Conservation (phyloP, 306 rosid species). For the Lathyrus aphaca region DNA sequence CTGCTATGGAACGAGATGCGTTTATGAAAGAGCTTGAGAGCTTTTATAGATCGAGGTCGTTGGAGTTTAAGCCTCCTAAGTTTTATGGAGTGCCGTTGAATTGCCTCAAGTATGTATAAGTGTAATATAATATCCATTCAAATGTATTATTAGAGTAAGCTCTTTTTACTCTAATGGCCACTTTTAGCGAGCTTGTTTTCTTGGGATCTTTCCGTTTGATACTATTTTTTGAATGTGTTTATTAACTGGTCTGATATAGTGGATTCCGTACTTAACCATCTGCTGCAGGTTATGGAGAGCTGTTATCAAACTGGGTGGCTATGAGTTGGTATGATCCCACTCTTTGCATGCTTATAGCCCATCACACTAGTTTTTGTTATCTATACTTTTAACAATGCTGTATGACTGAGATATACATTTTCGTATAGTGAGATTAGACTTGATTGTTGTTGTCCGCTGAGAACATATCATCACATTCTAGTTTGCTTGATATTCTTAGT, state of each 20-base stretch:
- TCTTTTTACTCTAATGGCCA: slow-evolving; percentile 31
- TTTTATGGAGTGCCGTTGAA: slow-evolving; percentile 82
- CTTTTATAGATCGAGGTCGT: slow-evolving; percentile 62
- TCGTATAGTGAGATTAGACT: neutral
- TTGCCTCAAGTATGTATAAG: slow-evolving; percentile 74
- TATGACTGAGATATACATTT: slow-evolving; percentile 6
- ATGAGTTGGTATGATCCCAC: slow-evolving; percentile 64
- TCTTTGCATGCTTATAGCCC: slow-evolving; percentile 18
- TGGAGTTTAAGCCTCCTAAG: slow-evolving; percentile 85
- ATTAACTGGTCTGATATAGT: slow-evolving; percentile 29
- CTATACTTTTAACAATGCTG: slow-evolving; percentile 5
- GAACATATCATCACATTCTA: slow-evolving; percentile 4
- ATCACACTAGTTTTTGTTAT: neutral
- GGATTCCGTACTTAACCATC: slow-evolving; percentile 29
- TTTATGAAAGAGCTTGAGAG: slow-evolving; percentile 74
- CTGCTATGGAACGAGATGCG: slow-evolving; percentile 55
- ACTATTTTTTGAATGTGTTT: slow-evolving; percentile 22
- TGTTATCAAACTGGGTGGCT: slow-evolving; percentile 76
- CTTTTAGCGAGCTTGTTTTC: neutral
- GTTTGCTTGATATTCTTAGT: slow-evolving; percentile 26
- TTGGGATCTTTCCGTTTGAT: slow-evolving; percentile 21
- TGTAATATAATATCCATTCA: slow-evolving; percentile 10
- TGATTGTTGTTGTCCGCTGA: neutral
- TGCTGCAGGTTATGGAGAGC: slow-evolving; percentile 84
- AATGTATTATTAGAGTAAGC: neutral